Evolutionary conservation across 2,329 filamentous ascomycete species (phyloP).

Genomic region (Trichoderma pleuroti): DNA sequence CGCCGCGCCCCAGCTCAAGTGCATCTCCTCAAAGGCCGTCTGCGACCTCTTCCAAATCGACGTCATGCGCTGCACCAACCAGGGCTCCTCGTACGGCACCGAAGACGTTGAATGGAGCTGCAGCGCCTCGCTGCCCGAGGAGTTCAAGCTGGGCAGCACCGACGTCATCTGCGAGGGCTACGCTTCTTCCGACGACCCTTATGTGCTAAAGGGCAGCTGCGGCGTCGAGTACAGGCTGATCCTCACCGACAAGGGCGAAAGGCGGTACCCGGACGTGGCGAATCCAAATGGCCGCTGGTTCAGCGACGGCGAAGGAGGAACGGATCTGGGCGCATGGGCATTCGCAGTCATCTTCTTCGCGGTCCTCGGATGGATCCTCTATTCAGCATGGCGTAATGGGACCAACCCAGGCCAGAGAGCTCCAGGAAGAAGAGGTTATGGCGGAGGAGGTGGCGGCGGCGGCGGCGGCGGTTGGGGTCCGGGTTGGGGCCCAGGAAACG

Average conservation of each 20-base stretch:
- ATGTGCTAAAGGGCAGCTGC: conserved; percentile 87
- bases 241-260: conserved; percentile 72
- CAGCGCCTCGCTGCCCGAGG: conserved; percentile 56
- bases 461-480: conserved; percentile 40
- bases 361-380: conserved; percentile 60
- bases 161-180: conserved; percentile 95
- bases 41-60: conserved; percentile 72
- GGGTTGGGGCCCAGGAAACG: conserved; percentile 41
- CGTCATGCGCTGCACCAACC: conserved; percentile 84
- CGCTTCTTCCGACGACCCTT: conserved; percentile 68
- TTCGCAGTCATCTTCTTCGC: conserved; percentile 62
- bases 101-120: conserved; percentile 93
- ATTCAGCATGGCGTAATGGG: conserved; percentile 41
- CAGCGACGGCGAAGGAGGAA: conserved; percentile 29
- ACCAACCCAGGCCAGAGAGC: conserved; percentile 28
- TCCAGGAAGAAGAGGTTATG: conserved; percentile 16
- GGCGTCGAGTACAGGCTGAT: conserved; percentile 83
- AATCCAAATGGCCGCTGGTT: conserved; percentile 36
- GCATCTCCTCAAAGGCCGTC: conserved; percentile 62
- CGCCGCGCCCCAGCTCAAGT: conserved; percentile 74
- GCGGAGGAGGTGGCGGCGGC: conserved; percentile 32
- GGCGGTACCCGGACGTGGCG: conserved; percentile 59
- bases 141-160: conserved; percentile 72
- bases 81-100: conserved; percentile 71
- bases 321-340: conserved; percentile 39